A percentile compares a stretch with the other conserved stretches of the same genome.
Conservation (phyloP, 345 rosid species). For the Psidium friedrichsthalianum region DNA sequence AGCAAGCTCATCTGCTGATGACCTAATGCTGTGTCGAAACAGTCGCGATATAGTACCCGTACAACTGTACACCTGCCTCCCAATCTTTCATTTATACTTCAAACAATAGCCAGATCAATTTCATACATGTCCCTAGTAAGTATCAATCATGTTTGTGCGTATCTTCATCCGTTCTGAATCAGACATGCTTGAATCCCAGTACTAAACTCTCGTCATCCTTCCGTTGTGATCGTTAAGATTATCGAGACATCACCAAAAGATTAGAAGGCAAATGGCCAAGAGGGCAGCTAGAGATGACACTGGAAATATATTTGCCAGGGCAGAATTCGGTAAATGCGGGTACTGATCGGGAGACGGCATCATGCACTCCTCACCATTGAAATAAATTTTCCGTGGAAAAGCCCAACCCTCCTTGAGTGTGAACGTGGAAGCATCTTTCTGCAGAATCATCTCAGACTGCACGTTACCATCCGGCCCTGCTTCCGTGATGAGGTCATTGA, state of each 20-base stretch:
- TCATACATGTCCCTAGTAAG: neutral
- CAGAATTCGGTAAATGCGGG: slow-evolving; percentile 29
- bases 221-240: neutral
- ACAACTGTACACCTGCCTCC: neutral
- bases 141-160: neutral
- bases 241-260: neutral
- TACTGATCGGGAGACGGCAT: slow-evolving; percentile 40
- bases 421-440: slow-evolving; percentile 40
- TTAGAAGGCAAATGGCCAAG: neutral
- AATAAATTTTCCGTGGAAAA: slow-evolving; percentile 60
- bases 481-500: slow-evolving; percentile 51
- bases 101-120: neutral
- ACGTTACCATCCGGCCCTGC: slow-evolving; percentile 53
- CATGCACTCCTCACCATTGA: slow-evolving; percentile 39
- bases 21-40: neutral
- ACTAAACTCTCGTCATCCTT: neutral
- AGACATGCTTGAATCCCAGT: neutral
- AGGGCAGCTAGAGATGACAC: neutral
- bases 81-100: neutral
- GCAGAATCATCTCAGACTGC: slow-evolving; percentile 54
- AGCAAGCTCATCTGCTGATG: neutral
- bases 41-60: neutral
- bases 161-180: neutral
- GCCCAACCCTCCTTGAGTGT: slow-evolving; percentile 71
- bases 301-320: neutral